Base-by-base conservation (phyloP, 345 rosid species). In the Toxicodendron radicans region DNA sequence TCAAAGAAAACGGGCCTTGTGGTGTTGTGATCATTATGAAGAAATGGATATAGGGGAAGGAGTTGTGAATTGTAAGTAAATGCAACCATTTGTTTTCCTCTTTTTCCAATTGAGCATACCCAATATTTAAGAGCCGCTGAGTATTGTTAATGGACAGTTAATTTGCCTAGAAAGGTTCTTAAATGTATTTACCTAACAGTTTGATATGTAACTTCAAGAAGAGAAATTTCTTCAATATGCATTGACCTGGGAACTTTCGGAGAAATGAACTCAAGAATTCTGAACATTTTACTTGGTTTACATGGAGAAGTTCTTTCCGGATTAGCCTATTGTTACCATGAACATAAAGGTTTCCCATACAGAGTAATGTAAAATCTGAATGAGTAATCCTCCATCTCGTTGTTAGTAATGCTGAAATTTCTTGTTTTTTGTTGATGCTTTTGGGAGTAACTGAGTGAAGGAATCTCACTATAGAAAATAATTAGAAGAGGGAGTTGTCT, bases 41-140 rank as follows among this genome's bases (percentile, higher is more conserved):
- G 60, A 51, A 18, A 52, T 53, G 48, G 30, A 68, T 33, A 33
- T 10, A 11, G 49, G 59, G 13, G 51, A 10, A 49, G 75, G 58
- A 20, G 32, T 49, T 30, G 58, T 14, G 6, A 62, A 60, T 62
- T 72, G 61, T 52, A 72, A 49, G 60, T 72, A 72, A 61, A n/a
- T 62, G 51, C 75, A 72, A n/a, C 60, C 8, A 13, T 4, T 8
- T 48, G 18, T 61, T 48, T 46, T 46, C 18, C 0, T 24, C 27
- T 20, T 12, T 17, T 38, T 18, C 14, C 11, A 46, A 12, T 51
- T 10, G 49, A 72, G 66, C 58, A 46, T n/a, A 60, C 4, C 57
- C 43, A 24, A 53, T n/a, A 69, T 3, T 35, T 27, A 48, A 32
- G 17, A 68, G 72, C 10, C 49, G 48, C 33, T 32, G 9, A 58